phyloP scores from a whole-genome alignment of 2,329 filamentous ascomycete genomes.

The Teratosphaeria pseudoeucalypti region DNA sequence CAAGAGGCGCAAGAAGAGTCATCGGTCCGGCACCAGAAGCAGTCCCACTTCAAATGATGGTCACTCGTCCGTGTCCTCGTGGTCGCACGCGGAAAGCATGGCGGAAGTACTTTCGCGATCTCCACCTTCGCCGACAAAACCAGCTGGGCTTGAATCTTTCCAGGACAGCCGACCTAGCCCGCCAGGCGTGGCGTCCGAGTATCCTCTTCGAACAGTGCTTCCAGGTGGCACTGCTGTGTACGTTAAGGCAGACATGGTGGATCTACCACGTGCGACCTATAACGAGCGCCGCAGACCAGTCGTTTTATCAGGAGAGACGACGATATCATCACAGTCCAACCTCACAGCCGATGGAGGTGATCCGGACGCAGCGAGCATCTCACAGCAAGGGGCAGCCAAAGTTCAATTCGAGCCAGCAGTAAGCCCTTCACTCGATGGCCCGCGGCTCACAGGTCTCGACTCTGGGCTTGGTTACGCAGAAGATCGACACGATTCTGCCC shows the following conservation, averaged over 20 bases:
- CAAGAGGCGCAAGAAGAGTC: conserved; percentile 11
- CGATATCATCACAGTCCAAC: conserved; percentile 8
- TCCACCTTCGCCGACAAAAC: not conserved
- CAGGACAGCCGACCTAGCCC: not conserved
- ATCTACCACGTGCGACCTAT: conserved; percentile 9
- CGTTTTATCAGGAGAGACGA: not conserved
- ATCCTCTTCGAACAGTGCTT: conserved; percentile 5
- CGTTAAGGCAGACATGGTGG: conserved; percentile 10
- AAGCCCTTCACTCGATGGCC: not conserved
- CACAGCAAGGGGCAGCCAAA: not conserved
- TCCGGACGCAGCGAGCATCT: not conserved
- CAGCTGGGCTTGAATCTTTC: not conserved
- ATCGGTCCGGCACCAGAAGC: conserved; percentile 5
- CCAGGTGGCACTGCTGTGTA: conserved; percentile 19
- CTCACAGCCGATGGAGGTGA: conserved; percentile 11
- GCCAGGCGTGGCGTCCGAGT: not conserved
- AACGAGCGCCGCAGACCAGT: conserved; percentile 10
- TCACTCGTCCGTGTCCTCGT: conserved; percentile 7
- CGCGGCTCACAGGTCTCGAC: conserved; percentile 1
- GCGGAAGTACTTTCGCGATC: conserved; percentile 13
- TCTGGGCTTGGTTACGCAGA: conserved; percentile 6
- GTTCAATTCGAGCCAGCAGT: conserved; percentile 3
- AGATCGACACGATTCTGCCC: conserved; percentile 9
- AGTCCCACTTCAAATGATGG: conserved; percentile 10
- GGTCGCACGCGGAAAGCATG: conserved; percentile 8